A percentile compares a stretch with the other conserved stretches of the same genome.
Conservation (phyloP, 352 stramenopile genomes). For the Thraustochytrium sp. region DNA sequence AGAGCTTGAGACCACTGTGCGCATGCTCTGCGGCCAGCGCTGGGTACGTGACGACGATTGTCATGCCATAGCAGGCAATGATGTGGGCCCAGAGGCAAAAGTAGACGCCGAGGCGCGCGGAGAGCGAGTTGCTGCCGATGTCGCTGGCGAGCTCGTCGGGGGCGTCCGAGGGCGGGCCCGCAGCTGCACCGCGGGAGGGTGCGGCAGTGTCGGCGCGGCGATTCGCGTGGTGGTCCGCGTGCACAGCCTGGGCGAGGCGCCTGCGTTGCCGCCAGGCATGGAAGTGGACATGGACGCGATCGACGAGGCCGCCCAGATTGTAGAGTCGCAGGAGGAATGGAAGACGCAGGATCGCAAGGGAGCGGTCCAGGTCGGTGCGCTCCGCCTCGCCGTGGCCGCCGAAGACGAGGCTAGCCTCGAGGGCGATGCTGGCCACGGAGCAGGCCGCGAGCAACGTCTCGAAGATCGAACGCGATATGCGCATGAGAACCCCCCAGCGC, state of each 20-base stretch:
- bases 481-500: neutral
- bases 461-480: neutral
- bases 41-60: neutral
- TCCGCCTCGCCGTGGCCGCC: no score
- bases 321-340: neutral
- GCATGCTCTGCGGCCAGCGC: neutral
- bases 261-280: neutral
- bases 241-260: neutral
- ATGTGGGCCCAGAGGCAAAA: conserved; percentile 13
- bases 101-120: neutral
- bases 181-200: neutral
- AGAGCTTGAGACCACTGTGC: neutral
- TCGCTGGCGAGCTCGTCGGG: neutral
- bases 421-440: neutral
- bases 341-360: neutral
- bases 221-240: no score
- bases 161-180: neutral
- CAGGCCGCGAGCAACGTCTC: neutral
- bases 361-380: neutral
- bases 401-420: no score
- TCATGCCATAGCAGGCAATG: conserved; percentile 36
- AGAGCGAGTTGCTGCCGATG: neutral
- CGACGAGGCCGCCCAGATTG: neutral
- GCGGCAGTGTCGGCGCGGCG: neutral
- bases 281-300: neutral